These are phyloP conservation scores for Macrophomina tecta DNA, from an alignment of 2,329 filamentous ascomycete genomes.

Conservation along the genomic window DNA sequence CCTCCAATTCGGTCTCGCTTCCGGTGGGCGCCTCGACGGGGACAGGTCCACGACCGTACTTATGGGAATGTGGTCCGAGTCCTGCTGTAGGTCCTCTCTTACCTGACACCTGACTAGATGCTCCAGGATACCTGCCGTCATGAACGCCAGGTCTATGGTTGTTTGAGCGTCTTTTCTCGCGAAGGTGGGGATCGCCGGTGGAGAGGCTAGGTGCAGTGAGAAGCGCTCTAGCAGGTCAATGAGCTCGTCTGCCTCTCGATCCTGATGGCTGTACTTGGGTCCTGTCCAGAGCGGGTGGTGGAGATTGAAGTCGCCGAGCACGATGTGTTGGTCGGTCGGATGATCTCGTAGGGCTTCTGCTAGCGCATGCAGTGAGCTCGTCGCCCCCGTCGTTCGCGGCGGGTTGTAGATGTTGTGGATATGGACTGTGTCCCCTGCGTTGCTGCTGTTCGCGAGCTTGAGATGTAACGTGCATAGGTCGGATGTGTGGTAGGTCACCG, in stretches of 20 bases:
- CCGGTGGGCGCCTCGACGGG: not conserved
- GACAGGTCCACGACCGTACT: not conserved
- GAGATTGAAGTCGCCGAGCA: slow-evolving; percentile 31
- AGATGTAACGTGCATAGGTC: too few relatives aligned
- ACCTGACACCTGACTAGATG: not conserved
- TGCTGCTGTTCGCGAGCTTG: too few relatives aligned
- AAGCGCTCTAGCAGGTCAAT: not conserved
- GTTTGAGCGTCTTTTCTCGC: not conserved
- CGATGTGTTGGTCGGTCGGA: slow-evolving; percentile 14
- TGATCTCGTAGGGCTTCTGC: slow-evolving; percentile 14
- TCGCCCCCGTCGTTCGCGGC: too few relatives aligned
- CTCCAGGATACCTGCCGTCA: not conserved
- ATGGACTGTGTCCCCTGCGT: too few relatives aligned
- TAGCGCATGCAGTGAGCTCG: slow-evolving; percentile 18
- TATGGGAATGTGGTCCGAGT: not conserved
- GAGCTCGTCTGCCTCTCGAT: not conserved
- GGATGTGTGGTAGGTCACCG: too few relatives aligned
- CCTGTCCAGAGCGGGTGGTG: slow-evolving; percentile 27
- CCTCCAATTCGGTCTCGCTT: not conserved
- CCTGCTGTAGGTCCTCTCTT: not conserved
- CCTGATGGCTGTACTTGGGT: not conserved
- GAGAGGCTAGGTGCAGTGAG: not conserved
- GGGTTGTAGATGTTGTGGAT: too few relatives aligned
- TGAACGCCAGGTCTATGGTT: not conserved
- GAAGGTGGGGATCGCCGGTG: not conserved